Evolutionary conservation across 2,329 filamentous ascomycete genomes (phyloP).

Genomic region (Cladophialophora bantiana): DNA sequence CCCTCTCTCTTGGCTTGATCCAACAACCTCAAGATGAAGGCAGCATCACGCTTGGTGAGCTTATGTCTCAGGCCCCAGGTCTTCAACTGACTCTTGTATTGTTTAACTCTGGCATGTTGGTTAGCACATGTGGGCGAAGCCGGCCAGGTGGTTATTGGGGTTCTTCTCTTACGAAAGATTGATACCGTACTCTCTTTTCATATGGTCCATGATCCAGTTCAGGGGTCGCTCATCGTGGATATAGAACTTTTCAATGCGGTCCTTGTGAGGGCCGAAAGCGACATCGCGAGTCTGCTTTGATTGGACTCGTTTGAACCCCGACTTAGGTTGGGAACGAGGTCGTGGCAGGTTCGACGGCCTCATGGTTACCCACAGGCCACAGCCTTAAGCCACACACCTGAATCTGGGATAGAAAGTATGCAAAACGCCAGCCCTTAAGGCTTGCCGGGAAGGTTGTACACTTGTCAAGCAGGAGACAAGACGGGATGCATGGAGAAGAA

Average conservation of each 20-base stretch:
- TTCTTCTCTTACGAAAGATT: constrained; percentile 25
- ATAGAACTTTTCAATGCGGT: constrained; percentile 25
- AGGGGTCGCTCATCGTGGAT: constrained; percentile 19
- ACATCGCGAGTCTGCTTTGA: constrained; percentile 17
- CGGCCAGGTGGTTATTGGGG: neutral
- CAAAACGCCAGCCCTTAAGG: constrained; percentile 13
- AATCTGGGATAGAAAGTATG: constrained; percentile 14
- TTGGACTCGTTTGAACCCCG: constrained; percentile 21
- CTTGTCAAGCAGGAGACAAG: constrained; percentile 4
- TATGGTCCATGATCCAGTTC: constrained; percentile 26
- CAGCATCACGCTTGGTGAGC: constrained; percentile 28
- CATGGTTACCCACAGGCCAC: constrained; percentile 6
- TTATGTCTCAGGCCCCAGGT: constrained; percentile 31
- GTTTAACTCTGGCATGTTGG: constrained; percentile 23
- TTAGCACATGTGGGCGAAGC: constrained; percentile 1
- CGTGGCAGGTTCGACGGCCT: constrained; percentile 15
- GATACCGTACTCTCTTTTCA: constrained; percentile 22
- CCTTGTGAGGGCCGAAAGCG: constrained; percentile 16
- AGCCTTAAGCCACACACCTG: constrained; percentile 19
- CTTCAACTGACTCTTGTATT: constrained; percentile 32
- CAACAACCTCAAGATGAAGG: constrained; percentile 29
- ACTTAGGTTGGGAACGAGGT: constrained; percentile 14
- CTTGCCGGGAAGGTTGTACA: constrained; percentile 10
- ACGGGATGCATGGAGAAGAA: constrained; percentile 11
- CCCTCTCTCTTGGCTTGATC: constrained; percentile 22